Percentiles rank a stretch among this genome's conserved stretches.
Evolutionary conservation across 768 basidiomycete species (phyloP).

Genomic region (Daedaleopsis sinensis): DNA sequence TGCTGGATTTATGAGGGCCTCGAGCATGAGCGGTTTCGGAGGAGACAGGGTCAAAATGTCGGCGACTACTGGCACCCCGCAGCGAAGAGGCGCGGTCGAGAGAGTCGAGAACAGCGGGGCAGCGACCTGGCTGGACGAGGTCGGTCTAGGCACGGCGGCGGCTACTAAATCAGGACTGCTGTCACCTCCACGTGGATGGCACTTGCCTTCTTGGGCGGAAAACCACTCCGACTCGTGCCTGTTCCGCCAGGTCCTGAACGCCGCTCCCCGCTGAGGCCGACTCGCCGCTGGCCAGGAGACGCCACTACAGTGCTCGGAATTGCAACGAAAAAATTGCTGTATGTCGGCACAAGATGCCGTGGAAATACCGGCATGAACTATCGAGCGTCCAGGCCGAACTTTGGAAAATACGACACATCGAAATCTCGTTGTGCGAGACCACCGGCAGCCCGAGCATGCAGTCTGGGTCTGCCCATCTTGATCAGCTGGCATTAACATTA

Average conservation of each 20-base stretch:
- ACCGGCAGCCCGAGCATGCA: too few species aligned
- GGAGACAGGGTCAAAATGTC: constrained; percentile 20
- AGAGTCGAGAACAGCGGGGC: constrained; percentile 18
- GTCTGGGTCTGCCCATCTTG: too few species aligned
- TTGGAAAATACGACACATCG: too few species aligned
- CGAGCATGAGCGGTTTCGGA: constrained; percentile 15
- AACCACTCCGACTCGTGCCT: constrained; percentile 5
- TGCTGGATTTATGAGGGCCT: constrained; percentile 13
- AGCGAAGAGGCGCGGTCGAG: constrained; percentile 1
- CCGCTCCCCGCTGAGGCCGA: neutral
- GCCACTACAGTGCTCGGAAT: too few species aligned
- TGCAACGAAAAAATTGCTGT: too few species aligned
- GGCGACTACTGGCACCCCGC: constrained; percentile 17
- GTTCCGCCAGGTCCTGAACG: neutral
- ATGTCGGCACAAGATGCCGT: too few species aligned
- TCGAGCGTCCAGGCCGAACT: too few species aligned
- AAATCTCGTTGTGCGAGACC: too few species aligned
- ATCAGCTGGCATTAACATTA: too few species aligned
- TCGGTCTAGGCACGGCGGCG: constrained; percentile 15
- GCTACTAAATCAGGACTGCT: constrained; percentile 8
- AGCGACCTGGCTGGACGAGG: constrained; percentile 21
- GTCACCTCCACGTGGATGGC: constrained; percentile 2
- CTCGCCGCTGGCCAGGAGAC: too few species aligned
- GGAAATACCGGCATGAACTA: too few species aligned
- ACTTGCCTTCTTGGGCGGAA: constrained; percentile 2